These are phyloP conservation scores for Wickerhamiella allomyrinae DNA, from an alignment of 805 yeast genomes.

Conservation along the genomic window DNA sequence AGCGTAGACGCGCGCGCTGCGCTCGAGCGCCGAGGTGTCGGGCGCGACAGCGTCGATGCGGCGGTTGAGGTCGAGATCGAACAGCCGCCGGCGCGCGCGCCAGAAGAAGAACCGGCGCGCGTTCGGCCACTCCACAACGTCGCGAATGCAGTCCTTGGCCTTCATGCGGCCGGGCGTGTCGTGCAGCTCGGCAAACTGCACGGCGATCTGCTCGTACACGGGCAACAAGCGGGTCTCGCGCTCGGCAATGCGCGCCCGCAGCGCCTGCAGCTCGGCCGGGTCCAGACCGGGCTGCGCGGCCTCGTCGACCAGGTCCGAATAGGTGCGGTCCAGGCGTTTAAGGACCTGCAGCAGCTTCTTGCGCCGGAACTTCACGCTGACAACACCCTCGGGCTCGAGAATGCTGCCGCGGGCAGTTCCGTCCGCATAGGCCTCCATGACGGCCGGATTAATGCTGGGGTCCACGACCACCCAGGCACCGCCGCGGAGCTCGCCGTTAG, in stretches of 20 bases:
- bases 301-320: conserved; percentile 46
- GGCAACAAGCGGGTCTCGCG: conserved; percentile 77
- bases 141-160: conserved; percentile 81
- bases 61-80: conserved; percentile 65
- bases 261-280: conserved; percentile 49
- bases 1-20: conserved; percentile 7
- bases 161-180: conserved; percentile 96
- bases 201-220: conserved; percentile 78
- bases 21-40: conserved; percentile 4
- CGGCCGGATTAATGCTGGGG: conserved; percentile 89
- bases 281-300: conserved; percentile 36
- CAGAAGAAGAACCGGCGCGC: conserved; percentile 97
- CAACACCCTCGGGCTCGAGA: conserved; percentile 98
- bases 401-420: conserved; percentile 94
- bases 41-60: conserved; percentile 4
- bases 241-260: conserved; percentile 51
- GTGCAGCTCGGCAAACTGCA: conserved; percentile 95
- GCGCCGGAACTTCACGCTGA: conserved; percentile 92
- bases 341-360: conserved; percentile 84
- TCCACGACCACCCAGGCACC: conserved; percentile 99
- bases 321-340: conserved; percentile 72
- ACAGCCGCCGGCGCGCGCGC: conserved; percentile 91
- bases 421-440: conserved; percentile 99
- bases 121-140: conserved; percentile 71
- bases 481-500: conserved; percentile 97